Conservation (phyloP, 2,329 filamentous ascomycete genomes). For the Cladosporium sp. region DNA sequence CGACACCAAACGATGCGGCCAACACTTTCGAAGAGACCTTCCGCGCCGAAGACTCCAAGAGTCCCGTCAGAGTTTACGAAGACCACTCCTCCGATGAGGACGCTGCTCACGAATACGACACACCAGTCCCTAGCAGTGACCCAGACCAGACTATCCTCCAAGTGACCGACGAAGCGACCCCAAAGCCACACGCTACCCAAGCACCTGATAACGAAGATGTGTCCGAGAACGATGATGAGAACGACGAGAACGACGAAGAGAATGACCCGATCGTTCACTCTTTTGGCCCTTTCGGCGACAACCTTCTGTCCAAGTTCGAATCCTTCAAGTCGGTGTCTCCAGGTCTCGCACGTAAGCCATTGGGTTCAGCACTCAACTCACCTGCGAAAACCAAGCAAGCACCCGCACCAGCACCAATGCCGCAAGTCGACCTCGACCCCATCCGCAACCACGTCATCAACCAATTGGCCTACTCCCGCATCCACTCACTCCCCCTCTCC, state of each 20-base stretch:
- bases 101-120: slow-evolving; percentile 24
- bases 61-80: slow-evolving; percentile 67
- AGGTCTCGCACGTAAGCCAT: slow-evolving; percentile 38
- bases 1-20: slow-evolving; percentile 57
- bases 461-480: slow-evolving; percentile 88
- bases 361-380: slow-evolving; percentile 26
- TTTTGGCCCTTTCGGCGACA: slow-evolving; percentile 84
- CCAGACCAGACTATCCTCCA: slow-evolving; percentile 9
- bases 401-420: slow-evolving; percentile 19
- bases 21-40: slow-evolving; percentile 44
- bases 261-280: slow-evolving; percentile 92
- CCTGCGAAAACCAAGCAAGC: slow-evolving; percentile 20
- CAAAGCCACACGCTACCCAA: slow-evolving; percentile 19
- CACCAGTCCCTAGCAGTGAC: slow-evolving; percentile 15
- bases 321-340: slow-evolving; percentile 70
- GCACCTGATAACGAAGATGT: slow-evolving; percentile 53
- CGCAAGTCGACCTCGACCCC: slow-evolving; percentile 30
- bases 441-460: slow-evolving; percentile 87
- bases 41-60: slow-evolving; percentile 37
- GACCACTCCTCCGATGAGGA: slow-evolving; percentile 59
- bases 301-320: slow-evolving; percentile 76
- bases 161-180: slow-evolving; percentile 14
- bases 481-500: slow-evolving; percentile 87
- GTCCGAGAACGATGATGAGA: slow-evolving; percentile 75
- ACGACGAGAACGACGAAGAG: slow-evolving; percentile 81